phyloP scores from a whole-genome alignment of 2,329 filamentous ascomycete genomes.

The Fusarium pininemorale region DNA sequence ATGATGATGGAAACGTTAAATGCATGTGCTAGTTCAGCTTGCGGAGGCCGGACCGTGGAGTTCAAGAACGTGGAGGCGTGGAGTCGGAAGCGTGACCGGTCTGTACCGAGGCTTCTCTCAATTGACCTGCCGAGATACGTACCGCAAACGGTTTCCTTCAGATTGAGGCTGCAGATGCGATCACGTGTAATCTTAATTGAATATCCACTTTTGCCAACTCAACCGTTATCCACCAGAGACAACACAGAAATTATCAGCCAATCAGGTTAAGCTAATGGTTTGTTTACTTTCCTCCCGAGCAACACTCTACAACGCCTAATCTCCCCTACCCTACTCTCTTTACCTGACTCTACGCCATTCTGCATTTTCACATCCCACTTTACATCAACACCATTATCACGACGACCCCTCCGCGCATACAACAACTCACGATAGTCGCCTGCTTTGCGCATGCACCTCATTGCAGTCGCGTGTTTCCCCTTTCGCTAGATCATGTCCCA shows the following conservation, averaged over 20 bases:
- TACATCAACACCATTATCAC: slow-evolving; percentile 24
- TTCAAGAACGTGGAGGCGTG: slow-evolving; percentile 32
- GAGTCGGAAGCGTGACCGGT: slow-evolving; percentile 43
- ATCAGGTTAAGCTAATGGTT: slow-evolving; percentile 41
- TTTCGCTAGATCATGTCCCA: slow-evolving; percentile 73
- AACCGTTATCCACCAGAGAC: slow-evolving; percentile 16
- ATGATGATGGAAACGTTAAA: slow-evolving; percentile 35
- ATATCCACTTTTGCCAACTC: slow-evolving; percentile 16
- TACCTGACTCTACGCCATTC: slow-evolving; percentile 24
- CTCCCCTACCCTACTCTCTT: slow-evolving; percentile 13
- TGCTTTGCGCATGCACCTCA: slow-evolving; percentile 17
- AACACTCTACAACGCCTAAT: slow-evolving; percentile 44
- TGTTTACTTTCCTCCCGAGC: slow-evolving; percentile 56
- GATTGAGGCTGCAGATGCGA: not conserved
- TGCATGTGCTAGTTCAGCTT: slow-evolving; percentile 44
- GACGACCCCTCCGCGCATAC: not conserved
- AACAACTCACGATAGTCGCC: not conserved
- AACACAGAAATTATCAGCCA: slow-evolving; percentile 27
- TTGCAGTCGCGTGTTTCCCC: slow-evolving; percentile 27
- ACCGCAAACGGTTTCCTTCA: slow-evolving; percentile 11
- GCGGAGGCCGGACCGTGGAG: slow-evolving; percentile 32
- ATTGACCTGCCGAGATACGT: slow-evolving; percentile 28
- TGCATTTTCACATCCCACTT: slow-evolving; percentile 33
- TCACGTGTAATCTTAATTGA: slow-evolving; percentile 21
- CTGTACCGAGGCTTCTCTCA: slow-evolving; percentile 47